Base-by-base conservation (phyloP, 768 basidiomycete species). In the Suillus tomentosus region DNA sequence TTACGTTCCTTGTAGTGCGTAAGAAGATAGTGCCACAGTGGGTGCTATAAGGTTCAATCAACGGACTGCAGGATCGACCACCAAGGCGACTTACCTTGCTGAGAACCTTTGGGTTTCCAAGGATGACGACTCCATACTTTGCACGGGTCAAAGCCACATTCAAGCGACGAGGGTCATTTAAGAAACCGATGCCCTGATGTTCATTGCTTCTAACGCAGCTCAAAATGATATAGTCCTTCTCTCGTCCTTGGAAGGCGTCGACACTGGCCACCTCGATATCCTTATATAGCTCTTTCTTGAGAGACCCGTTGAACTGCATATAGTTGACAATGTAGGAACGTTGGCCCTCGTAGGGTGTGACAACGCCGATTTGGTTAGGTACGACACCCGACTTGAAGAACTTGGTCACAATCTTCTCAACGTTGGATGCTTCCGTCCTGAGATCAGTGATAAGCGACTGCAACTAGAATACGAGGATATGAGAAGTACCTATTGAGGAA, bases 361-460 rank as follows among this genome's bases (percentile, higher is more conserved):
- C 95, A 66, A 99, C 94, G 66, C 97, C 97, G 70, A 99, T 99
- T 73, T 99, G 96, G 62, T 81, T 84, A 13, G 97, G 96, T 43
- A 96, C 84, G 36, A 99, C 97, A 43, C 97, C 97, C 0, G 96
- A 94, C 77, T 97, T 97, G 92, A 99, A 99, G 82, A 99, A 99
- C 74, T 98, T 97, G 62, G 97, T 99, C 48, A 99, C 96, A 68
- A 99, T 99, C 85, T 99, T 99, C 79, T 99, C 97, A 37, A 99
- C 97, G 69, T 99, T 99, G 24, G 95, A 95, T 2, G 97, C 95
- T 76, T 99, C 97, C 40, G 97, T 99, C 75, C 96, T 94, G 76
- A 15, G 54, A 42, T 37, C 36, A 54, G 17, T 42, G 3, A 53
- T 64, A 9, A n/a, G 66, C 60, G 43, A 67, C 53, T 19, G 14